A percentile compares a stretch with the other conserved stretches of the same genome.
phyloP scores from a whole-genome alignment of 768 basidiomycete species.

The Rhodosporidiobolus odoratus region DNA sequence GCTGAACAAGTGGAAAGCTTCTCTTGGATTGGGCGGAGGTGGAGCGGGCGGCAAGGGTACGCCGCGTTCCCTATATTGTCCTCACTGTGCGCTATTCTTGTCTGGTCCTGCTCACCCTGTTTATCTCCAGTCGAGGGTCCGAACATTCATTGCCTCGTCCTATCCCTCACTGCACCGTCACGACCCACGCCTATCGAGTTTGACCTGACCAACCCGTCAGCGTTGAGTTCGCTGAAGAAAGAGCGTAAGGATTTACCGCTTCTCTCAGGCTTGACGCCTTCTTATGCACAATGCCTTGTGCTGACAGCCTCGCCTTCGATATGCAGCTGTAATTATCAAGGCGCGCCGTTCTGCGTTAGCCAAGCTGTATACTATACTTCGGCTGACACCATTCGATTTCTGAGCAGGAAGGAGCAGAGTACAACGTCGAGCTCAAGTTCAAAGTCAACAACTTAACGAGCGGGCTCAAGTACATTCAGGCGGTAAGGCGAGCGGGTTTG shows the following conservation, averaged over 20 bases:
- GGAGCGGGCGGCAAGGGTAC: constrained; percentile 45
- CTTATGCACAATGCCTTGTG: neutral
- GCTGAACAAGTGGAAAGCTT: constrained; percentile 91
- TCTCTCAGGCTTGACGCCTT: constrained; percentile 46
- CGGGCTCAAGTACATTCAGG: constrained; percentile 58
- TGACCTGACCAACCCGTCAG: constrained; percentile 57
- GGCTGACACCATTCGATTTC: neutral
- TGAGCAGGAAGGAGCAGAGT: constrained; percentile 35
- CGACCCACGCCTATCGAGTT: constrained; percentile 58
- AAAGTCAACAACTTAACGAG: constrained; percentile 70
- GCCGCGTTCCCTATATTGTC: neutral
- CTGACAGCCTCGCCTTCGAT: neutral
- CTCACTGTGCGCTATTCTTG: neutral
- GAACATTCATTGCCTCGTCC: constrained; percentile 65
- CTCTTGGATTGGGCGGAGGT: constrained; percentile 67
- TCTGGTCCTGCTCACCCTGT: neutral
- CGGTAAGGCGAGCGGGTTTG: constrained; percentile 72
- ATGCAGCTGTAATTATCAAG: constrained; percentile 43
- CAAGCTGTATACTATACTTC: no score
- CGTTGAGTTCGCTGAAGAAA: constrained; percentile 62
- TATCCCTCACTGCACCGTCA: constrained; percentile 71
- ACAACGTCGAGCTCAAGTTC: constrained; percentile 67
- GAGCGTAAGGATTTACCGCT: constrained; percentile 56
- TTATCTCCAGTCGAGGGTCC: constrained; percentile 1
- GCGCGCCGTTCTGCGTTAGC: constrained; percentile 4